Base-by-base conservation (phyloP, 768 basidiomycete species). In the Exsudoporus frostii region DNA sequence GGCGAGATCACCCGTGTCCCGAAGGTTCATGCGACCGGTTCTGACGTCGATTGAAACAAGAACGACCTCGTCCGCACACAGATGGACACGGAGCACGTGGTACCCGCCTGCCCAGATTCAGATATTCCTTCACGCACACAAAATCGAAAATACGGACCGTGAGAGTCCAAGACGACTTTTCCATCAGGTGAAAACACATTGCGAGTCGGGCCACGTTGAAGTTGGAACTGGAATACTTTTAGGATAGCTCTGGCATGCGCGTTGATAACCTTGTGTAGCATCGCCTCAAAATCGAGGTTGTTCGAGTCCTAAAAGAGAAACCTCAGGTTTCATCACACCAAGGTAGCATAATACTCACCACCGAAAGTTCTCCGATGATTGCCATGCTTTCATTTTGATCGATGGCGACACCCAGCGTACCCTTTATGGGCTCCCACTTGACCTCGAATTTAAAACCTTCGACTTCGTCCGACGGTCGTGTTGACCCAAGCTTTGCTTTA, bases 1-100 rank as follows among this genome's bases (percentile, higher is more conserved):
- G 2, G 86, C 84, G 20, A 92, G 79, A 62, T 89, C 88, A 7
- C 91, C 91, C 3, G 84, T 87, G 67, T 95, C 92, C 22, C 85
- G 79, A 43, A 95, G 75, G 55, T 81, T 86, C 56, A 95, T 71
- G 32, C 83, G 80, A 7, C 93, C 93, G 0, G 88, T 92, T 57
- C 91, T 77, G 5, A 84, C 71, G 59, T 95, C 92, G 37, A 96
- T 81, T 4, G 85, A 84, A 43, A 95, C 79, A 22, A 86, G 74
- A 19, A 92, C 84, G 15, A 85, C 72, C 62, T 92, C 88, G 54
- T 89, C 86, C 2, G 84, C 84, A 59, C 88, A 91, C 17, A 93
- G 72, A 58, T 84, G 82, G 11, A 88, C 76, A 25, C 79, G 84
- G 41, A 94, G 76, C 30, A 82, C 81, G 57, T 79, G 78, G 15